Evolutionary conservation across 23 red algal species (phyloP), one percentile per base, ranked within the genome.

Genomic region (Pyropia yezoensis): DNA sequence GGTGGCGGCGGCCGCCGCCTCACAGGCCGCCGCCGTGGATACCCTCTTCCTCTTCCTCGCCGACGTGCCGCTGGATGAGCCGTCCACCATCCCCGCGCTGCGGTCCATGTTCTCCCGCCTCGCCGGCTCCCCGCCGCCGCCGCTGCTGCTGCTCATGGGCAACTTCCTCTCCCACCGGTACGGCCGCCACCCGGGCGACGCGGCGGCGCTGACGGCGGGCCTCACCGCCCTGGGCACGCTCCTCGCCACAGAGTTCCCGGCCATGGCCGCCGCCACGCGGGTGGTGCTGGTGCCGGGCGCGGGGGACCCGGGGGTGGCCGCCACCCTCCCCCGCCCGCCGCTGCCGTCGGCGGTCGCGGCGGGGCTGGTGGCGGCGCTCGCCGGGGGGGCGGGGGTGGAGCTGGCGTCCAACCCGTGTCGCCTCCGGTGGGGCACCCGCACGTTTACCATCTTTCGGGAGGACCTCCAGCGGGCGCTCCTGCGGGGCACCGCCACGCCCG

Each of bases 401-500:
- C 49, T 81, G 18, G 67, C 75, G 19, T 68, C 69, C 24, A 94
- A 87, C 33, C 89, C 89, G 34, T 79, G 74, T 62, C 74, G 89
- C 18, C 51, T 94, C 27, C 57, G 80, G 27, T 83, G 63, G 52
- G 66, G 77, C 15, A 77, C 66, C 12, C 73, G 75, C 51, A 69
- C 75, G 75, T 83, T 94, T 64, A 64, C 83, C 14, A 12, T 94
- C 52, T 75, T 84, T 22, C 73, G 89, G 13, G 89, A 85, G 54
- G 74, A 94, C 49, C 59, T 94, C 52, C 71, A 80, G 63, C 78
- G 83, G 57, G 83, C 82, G 59, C 74, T 94, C 70, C 52, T 84
- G 45, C 70, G 80, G 53, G 18, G 27, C 7, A 60, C 54, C 53
- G 26, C 59, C 14, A 60, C 59, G 7, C 39, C 19, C 75, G 65